Base-by-base conservation (phyloP, 1,284 basidiomycete genomes). In the Afroboletus lepidellus region DNA sequence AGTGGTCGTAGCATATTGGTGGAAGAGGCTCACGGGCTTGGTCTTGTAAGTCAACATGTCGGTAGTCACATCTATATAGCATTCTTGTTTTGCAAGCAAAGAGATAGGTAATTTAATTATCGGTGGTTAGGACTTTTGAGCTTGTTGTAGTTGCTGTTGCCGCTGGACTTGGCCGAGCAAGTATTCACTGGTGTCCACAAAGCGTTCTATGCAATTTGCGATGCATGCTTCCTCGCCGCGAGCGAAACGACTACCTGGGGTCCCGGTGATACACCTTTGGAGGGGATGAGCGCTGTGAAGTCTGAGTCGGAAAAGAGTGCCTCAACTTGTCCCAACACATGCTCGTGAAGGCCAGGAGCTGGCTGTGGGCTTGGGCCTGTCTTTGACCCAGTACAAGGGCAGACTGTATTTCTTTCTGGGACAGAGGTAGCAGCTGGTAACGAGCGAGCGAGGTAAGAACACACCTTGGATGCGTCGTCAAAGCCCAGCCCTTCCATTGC, bases 201-300 rank as follows among this genome's bases (percentile, higher is more conserved):
- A 98, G 52, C 95, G 81, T 60, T 94, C 92, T 42, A 97, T 94
- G 66, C 94, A 98, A 74, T 96, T 96, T 55, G 81, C 77, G 42
- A 98, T 79, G 69, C 95, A 98, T 48, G 77, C 78, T 62, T 90
- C 85, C 73, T 98, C 95, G 41, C 82, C 78, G 53, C 89, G 78
- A 32, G 91, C 90, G 73, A 98, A 97, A 50, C 85, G 80, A 30
- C 85, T 86, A n/a, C 86, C 86, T 23, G 93, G 91, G 27, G 84
- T 83, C 37, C 90, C 83, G 6, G 90, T 90, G 58, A 98, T 80
- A 70, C 94, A 97, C 65, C 93, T 95, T 60, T 53, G 50, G 55
- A 60, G 57, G 46, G 33, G 47, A 52, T 63, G 46, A 66, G 50
- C n/a, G n/a, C 46, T 34, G 46, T 30, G 42, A 27, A 18, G 30